Evolutionary conservation across 2,329 filamentous ascomycete genomes (phyloP), one percentile per base, ranked within the genome.

Genomic region (Whalleya microplaca): DNA sequence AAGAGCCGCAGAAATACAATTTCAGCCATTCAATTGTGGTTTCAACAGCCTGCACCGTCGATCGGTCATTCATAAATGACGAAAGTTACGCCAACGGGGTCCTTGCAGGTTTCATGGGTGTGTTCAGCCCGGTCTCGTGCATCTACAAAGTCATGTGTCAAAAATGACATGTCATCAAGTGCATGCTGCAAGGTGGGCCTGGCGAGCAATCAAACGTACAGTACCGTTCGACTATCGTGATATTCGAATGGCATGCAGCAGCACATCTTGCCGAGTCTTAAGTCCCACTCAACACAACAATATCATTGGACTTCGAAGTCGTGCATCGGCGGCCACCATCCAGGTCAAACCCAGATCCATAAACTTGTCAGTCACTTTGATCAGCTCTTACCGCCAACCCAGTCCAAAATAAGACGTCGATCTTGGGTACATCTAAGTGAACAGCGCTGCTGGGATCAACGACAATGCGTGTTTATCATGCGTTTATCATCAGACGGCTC

Each of bases 1-100:
- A 19, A 54, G 49, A 60, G 57, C 57, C 52, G 48, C 60, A 46
- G 59, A 53, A 44, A 49, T 21, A 62, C 45, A 49, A 27, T 29
- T 51, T 48, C 45, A 45, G 44, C 41, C 48, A 45, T 48, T 48
- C 52, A 50, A 52, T 55, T 53, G 60, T 62, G 44, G 59, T 60
- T 44, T 60, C 56, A 53, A 58, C 51, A 53, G 55, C 51, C 59
- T 60, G 60, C 60, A 60, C 58, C 48, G 37, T 23, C 48, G 60
- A 63, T 55, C 57, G 55, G 57, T 63, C 61, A 61, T 63, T 61
- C 57, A 63, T 37, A 58, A 58, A 63, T 63, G 55, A 55, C 55
- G 57, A 48, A 58, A 47, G 58, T 63, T 63, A 61, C 61, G 58
- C 55, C 61, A 58, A 57, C 55, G 55, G 60, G 60, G 60, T 63